Evolutionary conservation across 1,284 basidiomycete species (phyloP), one percentile per base, ranked within the genome.

Genomic region (Pisolithus thermaeus): DNA sequence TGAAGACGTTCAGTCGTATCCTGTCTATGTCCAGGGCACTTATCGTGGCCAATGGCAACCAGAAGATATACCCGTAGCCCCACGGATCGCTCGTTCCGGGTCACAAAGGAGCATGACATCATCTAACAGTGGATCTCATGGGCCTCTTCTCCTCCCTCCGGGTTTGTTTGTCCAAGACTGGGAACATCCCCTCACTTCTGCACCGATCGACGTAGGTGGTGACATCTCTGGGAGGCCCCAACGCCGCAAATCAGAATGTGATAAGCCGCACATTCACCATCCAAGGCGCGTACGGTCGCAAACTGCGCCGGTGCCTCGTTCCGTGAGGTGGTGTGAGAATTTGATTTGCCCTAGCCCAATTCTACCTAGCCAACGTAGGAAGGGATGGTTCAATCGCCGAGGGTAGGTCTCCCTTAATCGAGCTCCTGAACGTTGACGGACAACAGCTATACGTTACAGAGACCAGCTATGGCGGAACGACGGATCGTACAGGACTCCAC

Each of bases 391-490:
- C 64, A 90, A 90, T 60, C 80, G 81, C 52, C 73, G 80, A 66
- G 87, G 87, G 86, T 86, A 61, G 66, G 76, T 70, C 41, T 53
- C 54, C 46, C 25, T 32, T 47, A 35, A 39, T 51, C 18, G 18
- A 20, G 18, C 1, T 12, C 28, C 32, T 25, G 46, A 53, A 41
- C 41, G 32, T 55, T 53, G 43, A 39, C 42, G 22, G 32, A 36
- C 38, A 39, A 41, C 27, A 37, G 36, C 30, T 18, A 48, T 14
- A 45, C 40, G 48, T 41, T 49, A 36, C 59, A 88, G 87, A 16
- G 87, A 90, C 60, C 87, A 90, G 62, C 70, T 90, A 23, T 90
- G 87, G 87, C 89, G 85, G 35, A 90, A 90, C 59, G 81, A 82
- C 44, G 87, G 87, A 8, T 74, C 75, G 12, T 90, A 81, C 67